Percentiles rank a stretch among this genome's conserved stretches.
Conservation (phyloP, 257 asterid species). For the Paraleonurus japonicus region DNA sequence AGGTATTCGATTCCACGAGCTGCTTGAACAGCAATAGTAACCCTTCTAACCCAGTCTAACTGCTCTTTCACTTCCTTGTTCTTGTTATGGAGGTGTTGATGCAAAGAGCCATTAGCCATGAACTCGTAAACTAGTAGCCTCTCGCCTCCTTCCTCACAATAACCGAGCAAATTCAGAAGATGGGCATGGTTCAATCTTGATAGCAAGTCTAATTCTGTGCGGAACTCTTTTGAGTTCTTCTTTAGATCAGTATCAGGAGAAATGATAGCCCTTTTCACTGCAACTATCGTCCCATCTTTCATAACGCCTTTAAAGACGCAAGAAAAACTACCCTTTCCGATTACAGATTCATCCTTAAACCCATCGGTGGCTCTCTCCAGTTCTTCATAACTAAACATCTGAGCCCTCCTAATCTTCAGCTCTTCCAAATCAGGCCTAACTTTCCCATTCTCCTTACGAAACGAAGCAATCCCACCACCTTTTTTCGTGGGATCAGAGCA, state of each 20-base stretch:
- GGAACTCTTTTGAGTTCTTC: constrained; percentile 80
- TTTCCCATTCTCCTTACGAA: constrained; percentile 51
- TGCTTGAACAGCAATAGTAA: constrained; percentile 88
- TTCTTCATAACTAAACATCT: constrained; percentile 67
- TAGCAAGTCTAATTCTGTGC: constrained; percentile 79
- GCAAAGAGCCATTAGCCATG: constrained; percentile 93
- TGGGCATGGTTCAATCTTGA: constrained; percentile 89
- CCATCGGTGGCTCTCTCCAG: constrained; percentile 72
- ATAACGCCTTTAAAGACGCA: constrained; percentile 81
- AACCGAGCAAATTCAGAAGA: constrained; percentile 75
- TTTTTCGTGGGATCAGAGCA: constrained; percentile 51
- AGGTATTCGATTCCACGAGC: constrained; percentile 89
- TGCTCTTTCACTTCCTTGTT: constrained; percentile 48
- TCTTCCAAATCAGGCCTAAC: constrained; percentile 64
- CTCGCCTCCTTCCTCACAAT: constrained; percentile 85
- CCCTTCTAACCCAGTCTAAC: constrained; percentile 82
- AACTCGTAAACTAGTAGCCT: constrained; percentile 86
- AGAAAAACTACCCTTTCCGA: constrained; percentile 90
- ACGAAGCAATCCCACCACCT: constrained; percentile 32
- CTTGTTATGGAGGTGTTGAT: constrained; percentile 72
- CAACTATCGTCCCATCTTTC: constrained; percentile 73
- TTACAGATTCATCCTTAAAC: constrained; percentile 70
- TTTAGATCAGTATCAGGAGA: constrained; percentile 72
- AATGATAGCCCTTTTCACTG: constrained; percentile 76
- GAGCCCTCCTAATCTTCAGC: constrained; percentile 72